phyloP scores from a whole-genome alignment of 2,329 filamentous ascomycete species.

The Aspergillus fructus region DNA sequence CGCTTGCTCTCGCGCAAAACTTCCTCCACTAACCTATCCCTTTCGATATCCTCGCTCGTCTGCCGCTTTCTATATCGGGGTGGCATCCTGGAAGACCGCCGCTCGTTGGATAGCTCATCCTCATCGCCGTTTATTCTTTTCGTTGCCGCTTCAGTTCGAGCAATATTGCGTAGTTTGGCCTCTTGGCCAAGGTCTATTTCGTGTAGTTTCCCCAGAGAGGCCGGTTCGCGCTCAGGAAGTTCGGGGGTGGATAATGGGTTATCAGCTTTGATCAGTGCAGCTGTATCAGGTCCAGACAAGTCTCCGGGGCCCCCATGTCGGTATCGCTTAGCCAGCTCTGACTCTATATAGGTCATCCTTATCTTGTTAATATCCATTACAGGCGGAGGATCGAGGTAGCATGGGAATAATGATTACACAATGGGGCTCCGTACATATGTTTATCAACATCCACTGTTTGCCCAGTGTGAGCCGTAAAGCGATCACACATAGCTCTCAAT shows the following conservation, averaged over 20 bases:
- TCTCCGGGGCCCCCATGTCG: conserved; percentile 24
- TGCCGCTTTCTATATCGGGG: conserved; percentile 48
- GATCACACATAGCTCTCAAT: conserved; percentile 45
- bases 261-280: conserved; percentile 11
- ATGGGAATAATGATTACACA: not conserved
- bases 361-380: conserved; percentile 55
- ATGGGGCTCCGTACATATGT: conserved; percentile 59
- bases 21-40: conserved; percentile 57
- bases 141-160: conserved; percentile 45
- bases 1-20: conserved; percentile 56
- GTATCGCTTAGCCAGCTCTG: conserved; percentile 59
- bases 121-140: conserved; percentile 39
- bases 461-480: conserved; percentile 61
- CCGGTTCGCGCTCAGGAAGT: conserved; percentile 45
- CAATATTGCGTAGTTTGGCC: conserved; percentile 43
- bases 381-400: not conserved
- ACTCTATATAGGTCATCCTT: conserved; percentile 68
- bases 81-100: conserved; percentile 26
- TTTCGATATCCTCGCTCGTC: conserved; percentile 52
- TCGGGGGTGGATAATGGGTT: conserved; percentile 20
- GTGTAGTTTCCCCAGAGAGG: conserved; percentile 55
- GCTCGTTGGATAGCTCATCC: conserved; percentile 17
- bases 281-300: conserved; percentile 5
- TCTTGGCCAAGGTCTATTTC: conserved; percentile 57
- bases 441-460: conserved; percentile 59